Evolutionary conservation across 805 yeast genomes (phyloP).

Genomic region (Ogataea angusta): DNA sequence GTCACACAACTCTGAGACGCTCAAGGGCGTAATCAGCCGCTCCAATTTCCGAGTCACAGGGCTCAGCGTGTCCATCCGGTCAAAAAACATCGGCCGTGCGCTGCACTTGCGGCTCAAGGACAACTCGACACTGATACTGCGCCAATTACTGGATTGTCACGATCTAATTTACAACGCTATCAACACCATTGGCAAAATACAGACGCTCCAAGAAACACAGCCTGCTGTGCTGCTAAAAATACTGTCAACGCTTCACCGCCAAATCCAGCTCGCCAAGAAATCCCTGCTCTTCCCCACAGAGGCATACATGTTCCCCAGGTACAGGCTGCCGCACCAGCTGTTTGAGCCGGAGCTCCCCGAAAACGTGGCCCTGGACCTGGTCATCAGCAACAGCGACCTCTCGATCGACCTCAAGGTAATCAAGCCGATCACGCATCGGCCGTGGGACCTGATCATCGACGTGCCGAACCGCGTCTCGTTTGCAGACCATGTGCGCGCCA

Average conservation of each 20-base stretch:
- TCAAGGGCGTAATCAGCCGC: constrained; percentile 61
- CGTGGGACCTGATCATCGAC: constrained; percentile 58
- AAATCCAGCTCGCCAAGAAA: constrained; percentile 33
- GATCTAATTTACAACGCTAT: constrained; percentile 42
- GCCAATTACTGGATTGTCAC: constrained; percentile 40
- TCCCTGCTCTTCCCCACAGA: constrained; percentile 52
- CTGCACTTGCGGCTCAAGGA: constrained; percentile 38
- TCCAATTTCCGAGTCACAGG: constrained; percentile 51
- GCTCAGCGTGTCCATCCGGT: constrained; percentile 38
- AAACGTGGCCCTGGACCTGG: constrained; percentile 52
- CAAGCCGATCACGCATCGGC: constrained; percentile 47
- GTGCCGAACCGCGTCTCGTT: constrained; percentile 44
- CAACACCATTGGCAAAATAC: constrained; percentile 37
- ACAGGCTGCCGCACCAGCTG: constrained; percentile 35
- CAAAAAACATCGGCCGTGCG: constrained; percentile 36
- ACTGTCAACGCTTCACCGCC: constrained; percentile 29
- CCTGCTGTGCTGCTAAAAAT: constrained; percentile 22
- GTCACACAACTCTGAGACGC: constrained; percentile 48
- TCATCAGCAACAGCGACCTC: constrained; percentile 59
- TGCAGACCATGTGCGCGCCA: constrained; percentile 55
- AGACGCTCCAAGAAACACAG: constrained; percentile 21
- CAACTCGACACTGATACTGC: constrained; percentile 36
- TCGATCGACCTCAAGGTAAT: constrained; percentile 57
- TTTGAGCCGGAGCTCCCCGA: constrained; percentile 49
- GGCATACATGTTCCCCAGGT: constrained; percentile 54